Base-by-base conservation (phyloP, 2,329 filamentous ascomycete genomes). In the Aschersonia sp. region DNA sequence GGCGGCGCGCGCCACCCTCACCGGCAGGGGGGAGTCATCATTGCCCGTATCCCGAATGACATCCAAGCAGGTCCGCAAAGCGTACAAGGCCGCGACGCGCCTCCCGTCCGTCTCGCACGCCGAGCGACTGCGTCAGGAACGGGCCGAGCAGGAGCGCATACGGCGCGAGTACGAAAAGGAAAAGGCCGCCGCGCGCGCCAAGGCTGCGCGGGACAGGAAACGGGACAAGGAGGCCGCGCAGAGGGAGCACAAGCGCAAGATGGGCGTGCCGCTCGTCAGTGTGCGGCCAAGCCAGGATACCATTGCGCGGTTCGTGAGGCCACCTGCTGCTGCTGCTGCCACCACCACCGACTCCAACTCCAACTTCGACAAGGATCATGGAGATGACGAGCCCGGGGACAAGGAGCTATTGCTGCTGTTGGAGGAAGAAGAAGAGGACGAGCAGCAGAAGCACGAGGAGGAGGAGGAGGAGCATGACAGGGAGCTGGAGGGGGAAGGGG, bases 241-340 rank as follows among this genome's bases (percentile, higher is more conserved):
- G 49, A 64, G 61, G 43, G 68, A 72, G n/a, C 68, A 65, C 46
- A 75, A 70, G 61, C 73, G 63, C 55, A 71, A 65, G 51, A 70
- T 66, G 47, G 73, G 76, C 0, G 49, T 76, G 49, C 78, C 78
- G 11, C 60, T 78, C 5, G 66, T 75, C n/a, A 66, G 65, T 10
- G 72, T 76, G 5, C 66, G 70, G 37, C 71, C 76, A 0, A 79
- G 76, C 35, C 78, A 81, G 57, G 71, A 71, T 42, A 76, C 71
- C 0, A 76, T 81, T 51, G 65, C 74, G 14, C 57, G 68, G 37
- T 81, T 81, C 49, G 60, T 76, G 42, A 37, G 22, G 39, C 40
- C 30, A 22, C 22, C 22, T 22, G 22, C 22, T 22, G 22, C 22
- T 3, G 22, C 22, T 3, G 22, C 22, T 22, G 22, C 22, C 4